Conservation (phyloP, 2,329 filamentous ascomycete genomes). For the Penicillium decumbens region DNA sequence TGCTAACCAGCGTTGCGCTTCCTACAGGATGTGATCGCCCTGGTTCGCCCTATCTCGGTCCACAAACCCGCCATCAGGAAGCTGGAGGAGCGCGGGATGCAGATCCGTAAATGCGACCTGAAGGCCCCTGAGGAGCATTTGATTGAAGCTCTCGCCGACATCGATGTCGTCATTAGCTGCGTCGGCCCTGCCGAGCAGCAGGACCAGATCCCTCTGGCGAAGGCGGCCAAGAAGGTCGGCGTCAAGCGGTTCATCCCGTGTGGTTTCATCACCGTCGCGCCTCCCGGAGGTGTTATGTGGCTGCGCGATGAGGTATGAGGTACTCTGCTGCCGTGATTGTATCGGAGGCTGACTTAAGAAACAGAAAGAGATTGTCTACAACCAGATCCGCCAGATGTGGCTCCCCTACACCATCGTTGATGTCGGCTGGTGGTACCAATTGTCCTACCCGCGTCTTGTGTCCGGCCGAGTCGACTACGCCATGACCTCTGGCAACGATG, state of each 20-base stretch:
- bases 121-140: constrained; percentile 41
- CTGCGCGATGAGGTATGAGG: constrained; percentile 38
- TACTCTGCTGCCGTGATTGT: neutral
- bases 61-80: constrained; percentile 43
- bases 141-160: constrained; percentile 39
- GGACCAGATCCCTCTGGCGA: constrained; percentile 46
- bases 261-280: constrained; percentile 46
- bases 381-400: constrained; percentile 46
- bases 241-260: constrained; percentile 53
- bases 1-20: neutral
- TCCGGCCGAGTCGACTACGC: constrained; percentile 47
- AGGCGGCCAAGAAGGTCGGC: constrained; percentile 48
- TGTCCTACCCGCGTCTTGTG: constrained; percentile 44
- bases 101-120: constrained; percentile 45
- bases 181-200: constrained; percentile 35
- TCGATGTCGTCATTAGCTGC: constrained; percentile 46
- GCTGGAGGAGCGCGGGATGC: constrained; percentile 43
- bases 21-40: constrained; percentile 46
- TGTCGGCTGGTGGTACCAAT: constrained; percentile 57
- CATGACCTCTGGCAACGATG: constrained; percentile 32
- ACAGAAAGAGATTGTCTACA: constrained; percentile 50
- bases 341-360: neutral
- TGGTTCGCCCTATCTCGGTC: constrained; percentile 47
- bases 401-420: constrained; percentile 56
- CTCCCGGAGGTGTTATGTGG: constrained; percentile 44